Base-by-base conservation (phyloP, 2,329 filamentous ascomycete genomes). In the Clonostachys solani region DNA sequence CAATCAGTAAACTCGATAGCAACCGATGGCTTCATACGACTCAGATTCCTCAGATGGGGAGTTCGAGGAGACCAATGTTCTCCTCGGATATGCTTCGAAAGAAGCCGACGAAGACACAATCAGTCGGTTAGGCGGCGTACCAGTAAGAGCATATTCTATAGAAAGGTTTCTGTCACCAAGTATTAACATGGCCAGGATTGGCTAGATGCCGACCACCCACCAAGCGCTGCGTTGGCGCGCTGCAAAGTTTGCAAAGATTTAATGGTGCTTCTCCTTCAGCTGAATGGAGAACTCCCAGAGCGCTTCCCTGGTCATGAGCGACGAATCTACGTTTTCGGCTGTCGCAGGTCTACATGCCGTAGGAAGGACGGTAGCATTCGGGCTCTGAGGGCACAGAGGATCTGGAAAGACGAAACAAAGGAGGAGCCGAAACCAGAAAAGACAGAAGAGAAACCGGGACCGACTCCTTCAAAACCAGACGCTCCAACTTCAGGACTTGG, bases 241-340 rank as follows among this genome's bases (percentile, higher is more conserved):
- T 99, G 94, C 73, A 90, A 88, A 67, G 79, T 88, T 54, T 99
- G 94, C 80, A 88, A 90, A 55, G 80, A 84, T 45, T 69, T 89
- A 45, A 90, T 96, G 81, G 84, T 83, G 2, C 77, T 97, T 12
- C 80, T 99, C 4, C 79, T 99, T 42, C 91, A 99, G 66, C 79
- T 99, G 29, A 90, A 99, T 66, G 92, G 83, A 58, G 91, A 96
- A 62, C 77, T 97, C 5, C 92, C 91, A 13, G 87, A 92, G 47
- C 78, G 83, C 43, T 96, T 96, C 60, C 87, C 91, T 2, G 83
- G 85, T 47, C 89, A 97, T 66, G 90, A 96, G 60, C 79, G 94
- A 55, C 82, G 92, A 51, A 64, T 99, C 16, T 97, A 96, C 60
- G 75, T 99, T 12, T 91, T 95, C 64, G 81, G 81, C 16, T 99